A percentile compares a stretch with the other conserved stretches of the same genome.
Conservation (phyloP, 2,329 filamentous ascomycete genomes). For the Pseudogymnoascus sp. region DNA sequence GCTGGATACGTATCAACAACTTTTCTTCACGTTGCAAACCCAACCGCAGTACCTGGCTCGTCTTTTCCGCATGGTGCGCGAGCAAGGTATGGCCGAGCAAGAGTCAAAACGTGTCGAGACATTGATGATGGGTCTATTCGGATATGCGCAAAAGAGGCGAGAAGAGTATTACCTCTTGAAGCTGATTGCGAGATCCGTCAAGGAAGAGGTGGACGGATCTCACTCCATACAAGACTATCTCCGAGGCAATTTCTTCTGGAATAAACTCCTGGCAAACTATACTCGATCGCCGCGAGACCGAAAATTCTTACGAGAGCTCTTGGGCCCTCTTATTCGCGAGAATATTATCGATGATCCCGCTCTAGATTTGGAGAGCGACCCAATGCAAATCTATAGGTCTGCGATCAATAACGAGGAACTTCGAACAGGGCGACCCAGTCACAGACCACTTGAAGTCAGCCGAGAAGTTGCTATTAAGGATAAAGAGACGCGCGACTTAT, state of each 20-base stretch:
- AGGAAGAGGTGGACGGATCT: slow-evolving; percentile 74
- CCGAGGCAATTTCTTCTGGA: slow-evolving; percentile 88
- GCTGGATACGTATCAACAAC: slow-evolving; percentile 90
- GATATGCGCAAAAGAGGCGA: slow-evolving; percentile 90
- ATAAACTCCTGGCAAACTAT: slow-evolving; percentile 77
- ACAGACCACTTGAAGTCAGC: slow-evolving; percentile 72
- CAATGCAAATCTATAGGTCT: slow-evolving; percentile 91
- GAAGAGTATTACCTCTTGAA: slow-evolving; percentile 97
- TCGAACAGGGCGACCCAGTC: slow-evolving; percentile 75
- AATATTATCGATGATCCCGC: slow-evolving; percentile 88
- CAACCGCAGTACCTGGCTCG: slow-evolving; percentile 90
- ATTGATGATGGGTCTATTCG: slow-evolving; percentile 91
- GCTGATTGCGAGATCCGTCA: slow-evolving; percentile 70
- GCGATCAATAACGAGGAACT: slow-evolving; percentile 97
- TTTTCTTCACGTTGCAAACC: slow-evolving; percentile 95
- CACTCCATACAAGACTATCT: slow-evolving; percentile 72
- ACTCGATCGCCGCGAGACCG: slow-evolving; percentile 84
- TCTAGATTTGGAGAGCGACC: slow-evolving; percentile 90
- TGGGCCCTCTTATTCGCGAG: slow-evolving; percentile 78
- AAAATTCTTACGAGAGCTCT: slow-evolving; percentile 79
- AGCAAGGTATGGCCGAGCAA: slow-evolving; percentile 78
- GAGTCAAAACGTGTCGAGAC: slow-evolving; percentile 89
- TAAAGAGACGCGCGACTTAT: slow-evolving; percentile 80
- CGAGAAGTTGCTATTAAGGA: slow-evolving; percentile 94
- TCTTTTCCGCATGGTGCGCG: slow-evolving; percentile 74